Base-by-base conservation (phyloP, 371 early-diverging fungal species). In the Mortierella sp. region DNA sequence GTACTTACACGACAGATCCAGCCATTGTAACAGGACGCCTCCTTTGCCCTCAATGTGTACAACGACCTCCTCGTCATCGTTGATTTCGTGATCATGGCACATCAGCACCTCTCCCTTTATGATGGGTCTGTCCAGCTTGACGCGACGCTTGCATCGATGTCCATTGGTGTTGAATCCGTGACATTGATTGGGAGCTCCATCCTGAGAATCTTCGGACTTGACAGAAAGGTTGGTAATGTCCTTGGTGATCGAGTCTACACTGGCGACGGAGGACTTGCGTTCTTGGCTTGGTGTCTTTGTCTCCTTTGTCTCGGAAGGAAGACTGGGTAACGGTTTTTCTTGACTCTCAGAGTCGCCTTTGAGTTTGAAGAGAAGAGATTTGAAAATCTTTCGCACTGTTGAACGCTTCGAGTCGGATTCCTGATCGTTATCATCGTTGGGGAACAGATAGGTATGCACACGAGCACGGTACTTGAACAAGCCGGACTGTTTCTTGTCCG, bases 1-100 rank as follows among this genome's bases (percentile, higher is more conserved):
- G 9, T 6, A 51, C 55, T 65, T 62, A 76, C 76, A 57, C 24
- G 76, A 64, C 24, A 76, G 34, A 21, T 76, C 76, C 41, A 76
- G 58, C 76, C 76, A 76, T 48, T 76, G 76, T 0, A 76, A 27
- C 9, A 69, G 48, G 9, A 76, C 70, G 14, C 76, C 76, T 9
- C 76, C 76, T 26, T 76, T 55, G 52, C 76, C 76, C 46, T 76
- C 76, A 30, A 74, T 74, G 26, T 68, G 69, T 18, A 74, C 69
- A 39, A 68, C 69, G 41, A 68, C 76, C 34, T 76, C 70, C 16
- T 76, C 76, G 13, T 69, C 76, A 16, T 71, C 72, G 21, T 62
- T 58, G 21, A 69, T 55, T 30, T 76, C 76, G 30, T 76, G 76
- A 59, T 69, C 59, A 31, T 76, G 76, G 48, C 76, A 76, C 66